Percentiles rank a stretch among this genome's conserved stretches.
Conservation (phyloP, 441 rosid genomes). For the Brassica balearica region DNA sequence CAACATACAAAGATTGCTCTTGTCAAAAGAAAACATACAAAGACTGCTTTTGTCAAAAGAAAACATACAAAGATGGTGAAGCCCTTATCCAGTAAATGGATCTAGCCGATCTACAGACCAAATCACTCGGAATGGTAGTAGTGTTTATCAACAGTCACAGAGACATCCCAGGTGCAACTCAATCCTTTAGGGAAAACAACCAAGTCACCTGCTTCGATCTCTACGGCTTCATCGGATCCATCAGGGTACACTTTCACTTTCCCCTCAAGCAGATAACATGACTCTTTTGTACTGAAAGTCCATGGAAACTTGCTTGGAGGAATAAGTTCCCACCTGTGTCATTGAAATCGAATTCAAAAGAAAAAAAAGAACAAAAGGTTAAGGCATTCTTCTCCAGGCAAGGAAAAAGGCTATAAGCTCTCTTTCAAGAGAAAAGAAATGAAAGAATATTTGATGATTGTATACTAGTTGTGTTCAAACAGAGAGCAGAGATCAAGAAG, state of each 20-base stretch:
- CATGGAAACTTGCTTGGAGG: constrained; percentile 92
- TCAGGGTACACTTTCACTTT: constrained; percentile 75
- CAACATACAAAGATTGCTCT: background rate
- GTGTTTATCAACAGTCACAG: constrained; percentile 79
- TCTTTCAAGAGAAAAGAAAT: background rate
- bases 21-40: background rate
- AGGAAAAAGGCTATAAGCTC: background rate
- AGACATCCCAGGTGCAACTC: constrained; percentile 93
- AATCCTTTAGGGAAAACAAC: constrained; percentile 85
- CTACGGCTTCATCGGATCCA: constrained; percentile 71
- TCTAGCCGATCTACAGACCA: constrained; percentile 8
- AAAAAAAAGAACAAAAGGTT: background rate
- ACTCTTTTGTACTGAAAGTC: constrained; percentile 74
- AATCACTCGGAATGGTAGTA: constrained; percentile 57
- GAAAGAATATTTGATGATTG: background rate
- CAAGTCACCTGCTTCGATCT: constrained; percentile 78
- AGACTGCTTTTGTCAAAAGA: too few species aligned
- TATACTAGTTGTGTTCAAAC: background rate
- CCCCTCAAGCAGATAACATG: constrained; percentile 75
- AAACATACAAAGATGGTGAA: background rate
- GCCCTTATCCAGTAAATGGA: background rate
- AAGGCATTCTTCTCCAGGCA: background rate
- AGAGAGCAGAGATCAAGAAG: background rate
- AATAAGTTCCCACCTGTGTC: constrained; percentile 75
- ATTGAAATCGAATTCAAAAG: background rate